Evolutionary conservation across 805 yeast genomes (phyloP).

Genomic region (Pichia cephalocereana): DNA sequence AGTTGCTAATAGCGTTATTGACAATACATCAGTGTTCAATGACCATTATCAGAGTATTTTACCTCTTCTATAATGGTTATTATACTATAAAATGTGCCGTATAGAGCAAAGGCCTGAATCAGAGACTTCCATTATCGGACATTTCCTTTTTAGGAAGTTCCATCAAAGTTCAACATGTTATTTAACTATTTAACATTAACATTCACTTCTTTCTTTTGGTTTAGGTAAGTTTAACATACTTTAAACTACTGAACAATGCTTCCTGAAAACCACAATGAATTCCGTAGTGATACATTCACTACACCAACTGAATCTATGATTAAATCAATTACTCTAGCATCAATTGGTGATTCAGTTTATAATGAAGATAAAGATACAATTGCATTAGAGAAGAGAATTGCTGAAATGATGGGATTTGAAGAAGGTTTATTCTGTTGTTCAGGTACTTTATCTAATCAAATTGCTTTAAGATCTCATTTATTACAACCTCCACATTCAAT

Average conservation of each 20-base stretch:
- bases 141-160: not conserved
- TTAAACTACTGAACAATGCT: not conserved
- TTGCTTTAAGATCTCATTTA: conserved; percentile 69
- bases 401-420: conserved; percentile 65
- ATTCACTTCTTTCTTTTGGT: too few species aligned
- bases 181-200: too few species aligned
- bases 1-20: too few species aligned
- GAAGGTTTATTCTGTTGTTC: conserved; percentile 78
- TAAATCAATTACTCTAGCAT: conserved; percentile 43
- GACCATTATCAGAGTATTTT: too few species aligned
- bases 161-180: not conserved
- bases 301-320: conserved; percentile 74
- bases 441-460: conserved; percentile 87
- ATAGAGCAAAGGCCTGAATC: too few species aligned
- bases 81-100: too few species aligned
- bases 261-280: conserved; percentile 33
- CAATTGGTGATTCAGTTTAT: conserved; percentile 86
- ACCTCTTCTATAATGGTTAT: too few species aligned
- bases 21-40: too few species aligned
- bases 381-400: conserved; percentile 54
- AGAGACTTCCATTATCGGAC: not conserved
- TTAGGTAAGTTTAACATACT: too few species aligned
- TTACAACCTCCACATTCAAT: conserved; percentile 80
- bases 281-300: conserved; percentile 82
- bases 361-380: conserved; percentile 69